phyloP scores from a whole-genome alignment of 257 asterid species.

The Plantago ovata region DNA sequence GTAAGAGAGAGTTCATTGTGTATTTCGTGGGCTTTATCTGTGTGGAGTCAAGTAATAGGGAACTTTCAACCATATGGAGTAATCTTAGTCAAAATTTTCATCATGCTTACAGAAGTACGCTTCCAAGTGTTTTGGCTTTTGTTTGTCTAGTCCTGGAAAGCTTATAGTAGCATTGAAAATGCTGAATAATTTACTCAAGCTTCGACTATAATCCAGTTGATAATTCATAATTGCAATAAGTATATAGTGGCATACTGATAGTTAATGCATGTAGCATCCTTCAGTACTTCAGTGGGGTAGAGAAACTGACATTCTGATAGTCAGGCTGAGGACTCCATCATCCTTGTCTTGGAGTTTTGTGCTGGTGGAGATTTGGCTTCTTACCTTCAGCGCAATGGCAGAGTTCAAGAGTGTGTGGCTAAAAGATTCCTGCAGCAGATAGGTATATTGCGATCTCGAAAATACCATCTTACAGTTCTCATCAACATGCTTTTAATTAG shows the following conservation, averaged over 20 bases:
- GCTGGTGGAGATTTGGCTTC: slow-evolving; percentile 49
- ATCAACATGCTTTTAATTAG: slow-evolving; percentile 1
- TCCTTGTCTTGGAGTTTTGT: slow-evolving; percentile 53
- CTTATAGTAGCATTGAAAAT: too few species aligned
- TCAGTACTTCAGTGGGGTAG: background rate
- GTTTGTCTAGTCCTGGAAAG: too few species aligned
- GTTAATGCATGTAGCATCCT: background rate
- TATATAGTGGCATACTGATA: background rate
- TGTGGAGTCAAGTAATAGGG: too few species aligned
- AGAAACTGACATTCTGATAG: background rate
- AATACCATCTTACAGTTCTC: background rate
- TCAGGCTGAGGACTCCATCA: slow-evolving; percentile 36
- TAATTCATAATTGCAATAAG: too few species aligned
- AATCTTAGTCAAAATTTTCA: too few species aligned
- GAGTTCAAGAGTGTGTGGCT: slow-evolving; percentile 38
- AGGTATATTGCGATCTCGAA: slow-evolving; percentile 24
- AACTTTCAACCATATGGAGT: too few species aligned
- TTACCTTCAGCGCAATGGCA: slow-evolving; percentile 39
- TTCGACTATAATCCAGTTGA: too few species aligned
- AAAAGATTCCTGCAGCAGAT: slow-evolving; percentile 46
- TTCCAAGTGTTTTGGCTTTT: too few species aligned
- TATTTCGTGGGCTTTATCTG: too few species aligned
- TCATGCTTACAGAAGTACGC: too few species aligned
- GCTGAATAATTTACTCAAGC: too few species aligned
- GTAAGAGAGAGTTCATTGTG: too few species aligned